Evolutionary conservation across 352 stramenopile species (phyloP), one percentile per base, ranked within the genome.

Genomic region (Phytophthora pinifolia): DNA sequence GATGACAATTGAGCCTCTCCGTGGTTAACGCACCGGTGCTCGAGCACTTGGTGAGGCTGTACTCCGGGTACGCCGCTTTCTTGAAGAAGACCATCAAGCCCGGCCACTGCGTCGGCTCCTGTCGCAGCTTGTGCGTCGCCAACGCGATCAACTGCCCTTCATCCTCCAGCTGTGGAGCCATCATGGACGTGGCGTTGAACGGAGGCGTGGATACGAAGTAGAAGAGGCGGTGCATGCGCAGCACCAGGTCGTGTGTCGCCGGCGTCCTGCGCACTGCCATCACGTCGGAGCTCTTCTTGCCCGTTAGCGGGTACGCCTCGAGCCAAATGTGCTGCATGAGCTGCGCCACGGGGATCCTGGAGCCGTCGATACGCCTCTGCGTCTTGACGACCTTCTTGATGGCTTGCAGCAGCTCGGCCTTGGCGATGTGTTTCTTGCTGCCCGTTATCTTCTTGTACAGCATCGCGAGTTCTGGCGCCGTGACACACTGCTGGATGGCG

Each of bases 41-140:
- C 13, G 46, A 70, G 50, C 9, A 46, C 46, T 30, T 58, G 34
- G 42, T 46, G 12, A 84, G 59, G 44, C 62, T 43, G 54, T 90
- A 89, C 30, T 52, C 44, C 4, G 78, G 79, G 47, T 89, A 93
- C 39, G 58, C 52, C 1, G 85, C 52, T 54, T 89, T 87, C 34
- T 80, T 79, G 60, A 93, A 92, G 36, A 80, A 74, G 15, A 85
- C 76, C 46, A 94, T 70, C 29, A 94, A 46, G 0, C 83, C 83
- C 5, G 83, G 83, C 83, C 81, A 92, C 38, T 79, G 69, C n/a
- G 65, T 81, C 17, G 75, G 63, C 27, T 86, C 70, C 20, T 81
- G 52, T 0, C 67, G 50, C 17, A 77, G n/a, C 31, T 70, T 79
- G 12, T 59, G 42, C 14, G 51, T 35, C 8, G 70, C 72, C 41